Base-by-base conservation (phyloP, 2,329 filamentous ascomycete genomes). In the Anisogramma anomala region DNA sequence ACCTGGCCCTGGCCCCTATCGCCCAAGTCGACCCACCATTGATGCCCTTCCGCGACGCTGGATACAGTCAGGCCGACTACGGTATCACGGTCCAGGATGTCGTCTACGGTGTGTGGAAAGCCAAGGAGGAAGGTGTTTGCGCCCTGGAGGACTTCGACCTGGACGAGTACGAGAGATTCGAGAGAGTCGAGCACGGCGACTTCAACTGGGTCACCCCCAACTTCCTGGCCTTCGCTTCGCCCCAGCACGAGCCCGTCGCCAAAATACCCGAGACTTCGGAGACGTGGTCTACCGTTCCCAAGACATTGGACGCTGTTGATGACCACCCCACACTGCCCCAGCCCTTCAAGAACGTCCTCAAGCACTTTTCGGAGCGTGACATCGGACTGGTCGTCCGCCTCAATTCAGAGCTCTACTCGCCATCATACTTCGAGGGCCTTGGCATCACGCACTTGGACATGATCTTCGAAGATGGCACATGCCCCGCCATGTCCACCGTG, bases 401-500 rank as follows among this genome's bases (percentile, higher is more conserved):
- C 49, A 98, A 98, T 68, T 96, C 88, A 0, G 84, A 88, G 51
- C 75, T 98, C 6, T 98, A 98, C 69, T 94, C 85, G 1, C 84
- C 91, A 1, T 88, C 87, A n/a, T 95, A 89, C 67, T 98, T 98
- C 61, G 91, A 89, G 49, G 85, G 88, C 3, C 71, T 98, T 39
- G 89, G 89, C 22, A 96, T 98, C 56, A 81, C 87, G 54, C 91
- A 98, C 58, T 71, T 96, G 30, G 91, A 98, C 65, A 98, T 98
- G 91, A 96, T 98, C 55, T 98, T 98, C 57, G 91, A 96, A 55
- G 91, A 98, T 54, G 91, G 91, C 49, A 98, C 91, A 3, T 98
- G 91, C 60, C 91, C 91, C 17, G 79, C 86, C 2, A 68, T 98
- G 39, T 77, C 77, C 14, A 80, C 88, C n/a, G 91, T 98, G 20